Base-by-base conservation (phyloP, 345 rosid genomes). In the Syzygium grande region DNA sequence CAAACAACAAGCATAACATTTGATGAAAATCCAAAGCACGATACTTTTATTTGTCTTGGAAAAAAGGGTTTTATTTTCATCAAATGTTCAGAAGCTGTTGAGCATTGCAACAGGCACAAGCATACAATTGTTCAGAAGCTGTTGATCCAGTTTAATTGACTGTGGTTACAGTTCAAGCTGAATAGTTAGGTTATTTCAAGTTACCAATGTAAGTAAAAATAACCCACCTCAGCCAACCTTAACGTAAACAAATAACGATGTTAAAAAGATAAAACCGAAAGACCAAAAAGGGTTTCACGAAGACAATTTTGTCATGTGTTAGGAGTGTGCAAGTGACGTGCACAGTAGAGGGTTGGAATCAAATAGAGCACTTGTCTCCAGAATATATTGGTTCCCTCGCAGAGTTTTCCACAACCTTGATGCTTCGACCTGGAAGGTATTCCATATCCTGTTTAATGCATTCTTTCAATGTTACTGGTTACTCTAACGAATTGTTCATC, bases 261-360 rank as follows among this genome's bases (percentile, higher is more conserved):
- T n/a, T n/a, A 29, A 2, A 61, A 61, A 61, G 38, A 61, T 6
- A n/a, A 61, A n/a, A n/a, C 34, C 73, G 9, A 61, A n/a, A 61
- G 73, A 13, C 17, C 2, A 27, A 61, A n/a, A 61, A n/a, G 15
- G 9, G 73, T 13, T 61, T 61, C 2, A 11, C 38, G 54, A 78
- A 63, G 22, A 63, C 43, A 61, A 30, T 13, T 55, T 61, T 85
- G 6, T 54, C 27, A 43, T 87, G 34, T 51, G 56, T 68, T 88
- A 58, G 95, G 98, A 93, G 95, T 85, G 97, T 94, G 63, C 98
- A 96, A 94, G 97, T 95, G 84, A 95, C 94, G 99, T 99, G 99
- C 84, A 90, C 92, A 46, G 96, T 95, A 43, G 98, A 95, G 25
- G 97, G 97, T 55, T 96, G 98, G 97, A 96, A 96, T 90, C 98